These are phyloP conservation scores for Raddia guianensis DNA, from an alignment of 176 grass and related monocot genomes.

Conservation along the genomic window DNA sequence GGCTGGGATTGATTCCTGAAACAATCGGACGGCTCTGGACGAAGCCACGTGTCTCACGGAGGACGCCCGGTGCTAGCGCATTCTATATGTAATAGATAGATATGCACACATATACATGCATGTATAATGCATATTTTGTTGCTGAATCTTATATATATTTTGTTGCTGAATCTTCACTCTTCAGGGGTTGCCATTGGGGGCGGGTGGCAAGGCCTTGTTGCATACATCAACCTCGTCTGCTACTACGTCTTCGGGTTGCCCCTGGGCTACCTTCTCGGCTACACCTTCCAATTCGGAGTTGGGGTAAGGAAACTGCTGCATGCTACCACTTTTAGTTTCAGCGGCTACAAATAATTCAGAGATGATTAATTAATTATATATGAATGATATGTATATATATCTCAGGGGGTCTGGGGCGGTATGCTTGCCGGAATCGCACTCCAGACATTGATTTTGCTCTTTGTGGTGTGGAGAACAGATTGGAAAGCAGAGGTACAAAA, in stretches of 20 bases:
- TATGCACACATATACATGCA: too few species aligned
- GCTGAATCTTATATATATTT: background rate
- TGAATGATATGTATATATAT: too few species aligned
- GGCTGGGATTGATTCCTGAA: too few species aligned
- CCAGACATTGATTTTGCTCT: conserved; percentile 51
- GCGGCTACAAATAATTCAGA: too few species aligned
- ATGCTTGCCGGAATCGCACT: conserved; percentile 52
- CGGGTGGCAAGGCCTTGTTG: conserved; percentile 66
- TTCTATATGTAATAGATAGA: too few species aligned
- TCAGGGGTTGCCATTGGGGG: conserved; percentile 61
- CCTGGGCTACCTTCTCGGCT: conserved; percentile 56
- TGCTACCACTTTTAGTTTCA: background rate
- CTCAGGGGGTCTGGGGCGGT: conserved; percentile 65
- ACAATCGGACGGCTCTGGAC: too few species aligned
- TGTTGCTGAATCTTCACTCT: background rate
- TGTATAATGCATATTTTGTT: too few species aligned
- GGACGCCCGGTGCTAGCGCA: too few species aligned
- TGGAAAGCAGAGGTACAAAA: conserved; percentile 53
- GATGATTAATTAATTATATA: too few species aligned
- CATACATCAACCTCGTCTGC: conserved; percentile 72
- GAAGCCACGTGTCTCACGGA: too few species aligned
- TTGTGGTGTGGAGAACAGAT: conserved; percentile 51
- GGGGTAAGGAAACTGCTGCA: conserved; percentile 35
- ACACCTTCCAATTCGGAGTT: conserved; percentile 42
- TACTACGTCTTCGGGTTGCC: conserved; percentile 58